A percentile compares a stretch with the other conserved stretches of the same genome.
phyloP scores from a whole-genome alignment of 345 rosid species.

The Gynandropsis gynandra region DNA sequence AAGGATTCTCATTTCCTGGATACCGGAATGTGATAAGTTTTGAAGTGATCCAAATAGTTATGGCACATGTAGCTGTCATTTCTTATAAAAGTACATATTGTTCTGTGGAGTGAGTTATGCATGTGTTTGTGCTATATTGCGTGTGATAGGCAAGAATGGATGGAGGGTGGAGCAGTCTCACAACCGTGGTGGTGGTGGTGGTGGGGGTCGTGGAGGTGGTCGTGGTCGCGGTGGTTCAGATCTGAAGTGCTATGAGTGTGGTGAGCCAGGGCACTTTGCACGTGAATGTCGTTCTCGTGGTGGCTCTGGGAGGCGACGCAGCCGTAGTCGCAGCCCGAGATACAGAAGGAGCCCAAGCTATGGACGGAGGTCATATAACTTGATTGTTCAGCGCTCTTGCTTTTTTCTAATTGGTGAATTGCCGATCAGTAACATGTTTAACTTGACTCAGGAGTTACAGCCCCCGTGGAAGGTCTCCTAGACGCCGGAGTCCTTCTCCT shows the following conservation, averaged over 20 bases:
- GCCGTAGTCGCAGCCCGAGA: constrained; percentile 75
- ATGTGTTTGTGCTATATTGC: not conserved
- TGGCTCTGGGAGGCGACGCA: constrained; percentile 57
- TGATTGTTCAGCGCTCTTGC: not conserved
- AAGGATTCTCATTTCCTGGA: not conserved
- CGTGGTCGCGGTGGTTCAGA: constrained; percentile 84
- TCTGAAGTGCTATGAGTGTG: constrained; percentile 85
- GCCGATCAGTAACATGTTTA: not conserved
- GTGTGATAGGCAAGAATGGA: constrained; percentile 60
- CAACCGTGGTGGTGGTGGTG: constrained; percentile 64
- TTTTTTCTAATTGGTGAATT: not conserved
- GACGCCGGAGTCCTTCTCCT: constrained; percentile 82
- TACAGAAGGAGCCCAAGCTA: constrained; percentile 84
- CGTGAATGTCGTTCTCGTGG: constrained; percentile 76
- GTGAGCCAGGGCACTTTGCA: constrained; percentile 90
- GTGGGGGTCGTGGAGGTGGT: constrained; percentile 48
- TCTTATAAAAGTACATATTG: too few species aligned
- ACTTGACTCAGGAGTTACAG: constrained; percentile 61
- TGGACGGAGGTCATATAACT: constrained; percentile 50
- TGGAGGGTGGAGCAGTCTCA: constrained; percentile 92
- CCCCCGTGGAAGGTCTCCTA: constrained; percentile 80
- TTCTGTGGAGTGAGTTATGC: not conserved
- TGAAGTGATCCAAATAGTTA: not conserved
- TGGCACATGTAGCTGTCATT: not conserved
- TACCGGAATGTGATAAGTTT: not conserved